Evolutionary conservation across 129 eudicot species (phyloP).

Genomic region (Flaveria bidentis): DNA sequence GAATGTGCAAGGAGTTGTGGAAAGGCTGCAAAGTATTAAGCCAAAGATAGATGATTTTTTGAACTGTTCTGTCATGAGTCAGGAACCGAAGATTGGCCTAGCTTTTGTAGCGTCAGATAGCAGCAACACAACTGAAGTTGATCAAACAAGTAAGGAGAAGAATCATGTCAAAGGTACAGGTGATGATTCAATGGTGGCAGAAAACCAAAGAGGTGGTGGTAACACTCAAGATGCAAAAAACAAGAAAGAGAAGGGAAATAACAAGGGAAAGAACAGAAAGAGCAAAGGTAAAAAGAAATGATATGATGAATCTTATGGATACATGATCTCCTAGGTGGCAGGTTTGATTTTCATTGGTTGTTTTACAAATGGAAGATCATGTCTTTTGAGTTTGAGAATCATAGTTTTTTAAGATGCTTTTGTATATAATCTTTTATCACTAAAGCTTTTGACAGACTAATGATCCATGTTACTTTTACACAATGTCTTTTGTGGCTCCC

Average conservation of each 20-base stretch:
- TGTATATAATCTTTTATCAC: neutral
- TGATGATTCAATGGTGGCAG: neutral
- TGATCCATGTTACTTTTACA: neutral
- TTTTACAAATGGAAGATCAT: neutral
- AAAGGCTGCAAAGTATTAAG: constrained; percentile 17
- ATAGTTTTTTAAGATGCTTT: neutral
- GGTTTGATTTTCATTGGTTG: neutral
- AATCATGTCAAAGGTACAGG: constrained; percentile 2
- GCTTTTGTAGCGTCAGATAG: constrained; percentile 7
- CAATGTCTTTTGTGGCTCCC: neutral
- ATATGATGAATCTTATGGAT: neutral
- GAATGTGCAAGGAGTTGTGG: constrained; percentile 13
- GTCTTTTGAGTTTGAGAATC: neutral
- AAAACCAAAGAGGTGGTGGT: neutral
- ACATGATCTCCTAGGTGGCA: neutral
- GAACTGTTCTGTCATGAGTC: neutral
- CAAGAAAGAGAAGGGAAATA: constrained; percentile 19
- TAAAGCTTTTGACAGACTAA: neutral
- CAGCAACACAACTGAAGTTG: constrained; percentile 5
- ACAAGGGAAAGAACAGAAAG: constrained; percentile 9
- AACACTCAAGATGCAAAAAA: constrained; percentile 13
- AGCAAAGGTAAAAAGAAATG: constrained; percentile 18
- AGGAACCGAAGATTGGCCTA: neutral
- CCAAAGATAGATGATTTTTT: constrained; percentile 22
- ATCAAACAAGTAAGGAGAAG: neutral